Evolutionary conservation across 352 stramenopile genomes (phyloP).

Genomic region (Phytophthora pluvialis): DNA sequence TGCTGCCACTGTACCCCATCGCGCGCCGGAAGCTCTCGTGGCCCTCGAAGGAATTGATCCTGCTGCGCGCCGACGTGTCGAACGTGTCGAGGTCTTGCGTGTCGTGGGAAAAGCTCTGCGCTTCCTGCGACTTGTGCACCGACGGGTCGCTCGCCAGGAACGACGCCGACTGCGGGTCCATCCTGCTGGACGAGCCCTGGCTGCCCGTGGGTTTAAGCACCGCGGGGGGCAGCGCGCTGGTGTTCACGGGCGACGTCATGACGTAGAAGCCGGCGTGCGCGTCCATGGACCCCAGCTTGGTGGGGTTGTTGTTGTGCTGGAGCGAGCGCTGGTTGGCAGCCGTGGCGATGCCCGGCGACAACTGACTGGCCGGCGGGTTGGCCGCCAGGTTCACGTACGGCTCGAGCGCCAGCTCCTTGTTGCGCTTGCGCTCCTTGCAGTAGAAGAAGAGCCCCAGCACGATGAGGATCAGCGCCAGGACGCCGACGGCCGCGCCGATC

Average conservation of each 20-base stretch:
- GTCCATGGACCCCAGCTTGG: constrained; percentile 22
- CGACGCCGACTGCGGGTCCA: constrained; percentile 7
- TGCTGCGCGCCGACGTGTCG: constrained; percentile 31
- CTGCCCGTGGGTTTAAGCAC: constrained; percentile 24
- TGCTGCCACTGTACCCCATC: constrained; percentile 36
- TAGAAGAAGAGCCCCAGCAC: constrained; percentile 29
- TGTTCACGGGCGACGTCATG: constrained; percentile 39
- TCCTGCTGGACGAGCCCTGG: constrained; percentile 4
- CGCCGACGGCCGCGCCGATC: constrained; percentile 35
- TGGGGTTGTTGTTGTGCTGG: not conserved
- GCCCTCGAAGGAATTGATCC: constrained; percentile 34
- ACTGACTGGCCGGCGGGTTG: constrained; percentile 29
- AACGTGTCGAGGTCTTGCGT: constrained; percentile 27
- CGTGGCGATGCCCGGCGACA: constrained; percentile 34
- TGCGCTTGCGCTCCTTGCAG: constrained; percentile 34
- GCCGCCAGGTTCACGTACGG: constrained; percentile 41
- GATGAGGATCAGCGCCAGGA: constrained; percentile 39
- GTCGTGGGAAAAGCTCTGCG: constrained; percentile 16
- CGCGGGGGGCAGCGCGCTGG: constrained; percentile 6
- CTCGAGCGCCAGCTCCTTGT: constrained; percentile 37
- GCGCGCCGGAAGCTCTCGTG: constrained; percentile 34
- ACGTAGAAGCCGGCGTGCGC: constrained; percentile 34
- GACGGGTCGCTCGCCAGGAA: constrained; percentile 21
- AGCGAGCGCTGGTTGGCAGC: constrained; percentile 17
- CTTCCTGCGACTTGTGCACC: constrained; percentile 4